These are phyloP conservation scores for Cajanus cajan DNA, from an alignment of 306 rosid genomes.

Conservation along the genomic window DNA sequence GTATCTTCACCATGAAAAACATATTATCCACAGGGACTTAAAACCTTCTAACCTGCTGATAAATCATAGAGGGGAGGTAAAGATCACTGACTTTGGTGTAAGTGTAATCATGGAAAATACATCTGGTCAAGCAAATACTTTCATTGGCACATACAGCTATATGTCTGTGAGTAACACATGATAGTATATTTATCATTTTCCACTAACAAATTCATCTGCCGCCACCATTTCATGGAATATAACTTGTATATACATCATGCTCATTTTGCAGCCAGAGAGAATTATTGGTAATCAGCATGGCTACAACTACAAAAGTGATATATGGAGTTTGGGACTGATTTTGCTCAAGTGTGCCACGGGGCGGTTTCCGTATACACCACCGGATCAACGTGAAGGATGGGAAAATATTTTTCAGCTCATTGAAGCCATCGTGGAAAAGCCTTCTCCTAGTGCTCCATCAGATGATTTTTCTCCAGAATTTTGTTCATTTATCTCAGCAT, in stretches of 20 bases:
- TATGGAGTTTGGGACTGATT: conserved; percentile 91
- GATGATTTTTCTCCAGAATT: conserved; percentile 78
- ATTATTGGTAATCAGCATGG: conserved; percentile 48
- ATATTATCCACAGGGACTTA: conserved; percentile 90
- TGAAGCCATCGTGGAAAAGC: conserved; percentile 68
- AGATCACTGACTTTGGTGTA: conserved; percentile 96
- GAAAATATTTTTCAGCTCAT: conserved; percentile 78
- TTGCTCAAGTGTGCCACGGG: conserved; percentile 92
- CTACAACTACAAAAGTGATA: conserved; percentile 84
- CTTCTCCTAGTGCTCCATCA: conserved; percentile 78
- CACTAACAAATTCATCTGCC: not conserved
- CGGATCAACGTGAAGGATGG: conserved; percentile 73
- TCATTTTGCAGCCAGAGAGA: conserved; percentile 85
- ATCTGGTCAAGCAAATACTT: conserved; percentile 84
- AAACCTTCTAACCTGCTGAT: conserved; percentile 88
- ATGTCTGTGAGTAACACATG: conserved; percentile 85
- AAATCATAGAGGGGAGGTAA: conserved; percentile 93
- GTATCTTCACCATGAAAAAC: conserved; percentile 89
- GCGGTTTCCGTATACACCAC: conserved; percentile 82
- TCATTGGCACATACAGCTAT: conserved; percentile 82
- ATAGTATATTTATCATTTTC: not conserved
- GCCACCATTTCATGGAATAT: not conserved
- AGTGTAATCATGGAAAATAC: conserved; percentile 82
- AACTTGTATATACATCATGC: conserved; percentile 11
- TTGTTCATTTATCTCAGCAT: conserved; percentile 85